Evolutionary conservation across 768 basidiomycete genomes (phyloP), one percentile per base, ranked within the genome.

Genomic region (Termitomyces sp.): DNA sequence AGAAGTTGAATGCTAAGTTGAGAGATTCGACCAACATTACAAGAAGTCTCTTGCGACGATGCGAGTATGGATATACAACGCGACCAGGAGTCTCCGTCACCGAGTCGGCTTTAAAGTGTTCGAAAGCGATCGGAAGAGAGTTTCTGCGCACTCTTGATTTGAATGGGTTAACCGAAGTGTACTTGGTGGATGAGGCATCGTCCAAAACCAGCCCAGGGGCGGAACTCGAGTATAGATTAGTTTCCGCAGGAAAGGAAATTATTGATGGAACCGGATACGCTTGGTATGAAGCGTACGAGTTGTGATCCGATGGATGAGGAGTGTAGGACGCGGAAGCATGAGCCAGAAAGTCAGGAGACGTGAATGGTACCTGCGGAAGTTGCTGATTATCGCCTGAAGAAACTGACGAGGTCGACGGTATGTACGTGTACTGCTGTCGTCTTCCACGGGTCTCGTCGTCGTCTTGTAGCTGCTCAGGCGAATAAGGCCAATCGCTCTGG

Each of bases 21-120:
- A 78, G 60, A 37, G 81, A 77, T 28, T 76, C 66, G 54, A 82
- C 62, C 69, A 83, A 87, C 33, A 80, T 68, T 22, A 84, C 76
- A 60, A 88, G 12, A 20, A 54, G 13, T 5, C 56, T 37, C 15
- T 45, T 48, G 18, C 37, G 51, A 16, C 22, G 51, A 29, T 26
- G 51, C 7, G 46, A 20, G 22, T 53, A 41, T 7, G 46, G 29
- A 41, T 54, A 59, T 6, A 57, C 29, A 20, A 59, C 49, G 22
- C 61, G 29, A 10, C 48, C 45, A 4, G 52, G 36, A 34, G 42
- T 16, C 16, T 48, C 36, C 16, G 9, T 49, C 16, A 18, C 26
- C 22, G 20, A 44, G 16, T 41, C 33, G 10, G 22, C 55, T 37
- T 44, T 22, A 16, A 15, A 22, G 26, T 18, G 4, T 16, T 20